These are phyloP conservation scores for Pseudogymnoascus sp. DNA, from an alignment of 2,329 filamentous ascomycete species.

Conservation along the genomic window DNA sequence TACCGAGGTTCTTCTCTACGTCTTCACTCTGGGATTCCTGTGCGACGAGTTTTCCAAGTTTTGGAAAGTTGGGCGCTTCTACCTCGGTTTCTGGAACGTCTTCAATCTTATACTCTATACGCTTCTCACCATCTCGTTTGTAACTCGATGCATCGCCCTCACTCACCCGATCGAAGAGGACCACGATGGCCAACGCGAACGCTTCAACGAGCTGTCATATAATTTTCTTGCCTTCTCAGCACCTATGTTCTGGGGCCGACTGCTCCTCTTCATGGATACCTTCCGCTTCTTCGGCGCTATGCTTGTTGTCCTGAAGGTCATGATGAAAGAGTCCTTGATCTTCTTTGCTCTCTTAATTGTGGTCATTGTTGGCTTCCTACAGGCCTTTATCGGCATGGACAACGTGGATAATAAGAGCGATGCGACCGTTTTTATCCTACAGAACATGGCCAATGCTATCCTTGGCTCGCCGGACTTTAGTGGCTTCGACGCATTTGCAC, in stretches of 20 bases:
- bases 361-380: slow-evolving; percentile 79
- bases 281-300: slow-evolving; percentile 96
- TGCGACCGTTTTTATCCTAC: slow-evolving; percentile 66
- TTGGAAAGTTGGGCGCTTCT: slow-evolving; percentile 87
- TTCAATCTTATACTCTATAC: slow-evolving; percentile 83
- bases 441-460: slow-evolving; percentile 80
- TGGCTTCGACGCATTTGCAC: slow-evolving; percentile 83
- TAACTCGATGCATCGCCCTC: slow-evolving; percentile 72
- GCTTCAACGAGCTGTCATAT: slow-evolving; percentile 78
- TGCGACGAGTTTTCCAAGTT: slow-evolving; percentile 83
- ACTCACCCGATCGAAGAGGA: slow-evolving; percentile 46
- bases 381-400: slow-evolving; percentile 90
- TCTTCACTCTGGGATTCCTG: slow-evolving; percentile 87
- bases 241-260: slow-evolving; percentile 92
- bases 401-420: slow-evolving; percentile 64
- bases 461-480: slow-evolving; percentile 88
- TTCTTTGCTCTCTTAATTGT: slow-evolving; percentile 89
- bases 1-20: slow-evolving; percentile 76
- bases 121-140: slow-evolving; percentile 69
- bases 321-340: slow-evolving; percentile 91
- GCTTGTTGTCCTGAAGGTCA: slow-evolving; percentile 91
- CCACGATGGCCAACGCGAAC: slow-evolving; percentile 43
- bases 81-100: slow-evolving; percentile 93
- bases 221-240: slow-evolving; percentile 90
- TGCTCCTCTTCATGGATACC: slow-evolving; percentile 87